phyloP scores from a whole-genome alignment of 2,329 filamentous ascomycete species.

The Trichothecium roseum region DNA sequence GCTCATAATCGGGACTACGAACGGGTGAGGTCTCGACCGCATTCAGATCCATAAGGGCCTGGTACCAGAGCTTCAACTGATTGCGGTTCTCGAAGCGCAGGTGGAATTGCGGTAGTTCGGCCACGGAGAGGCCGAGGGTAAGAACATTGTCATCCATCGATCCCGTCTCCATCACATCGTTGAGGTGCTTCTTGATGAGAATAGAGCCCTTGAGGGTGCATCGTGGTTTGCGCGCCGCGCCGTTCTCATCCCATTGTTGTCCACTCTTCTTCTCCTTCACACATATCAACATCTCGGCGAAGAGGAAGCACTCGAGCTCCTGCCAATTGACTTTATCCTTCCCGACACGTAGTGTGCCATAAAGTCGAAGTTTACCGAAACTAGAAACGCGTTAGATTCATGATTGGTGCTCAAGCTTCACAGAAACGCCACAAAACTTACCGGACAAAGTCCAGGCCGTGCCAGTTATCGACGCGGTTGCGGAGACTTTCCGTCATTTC shows the following conservation, averaged over 20 bases:
- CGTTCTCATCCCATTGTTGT: slow-evolving; percentile 57
- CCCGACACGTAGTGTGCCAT: slow-evolving; percentile 83
- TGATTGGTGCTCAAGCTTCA: background rate
- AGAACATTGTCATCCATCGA: slow-evolving; percentile 69
- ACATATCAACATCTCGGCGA: slow-evolving; percentile 98
- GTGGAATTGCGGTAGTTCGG: slow-evolving; percentile 88
- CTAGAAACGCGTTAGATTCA: slow-evolving; percentile 27
- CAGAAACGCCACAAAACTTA: slow-evolving; percentile 22
- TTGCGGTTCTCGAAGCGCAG: slow-evolving; percentile 76
- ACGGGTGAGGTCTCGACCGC: slow-evolving; percentile 53
- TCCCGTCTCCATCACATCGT: slow-evolving; percentile 68
- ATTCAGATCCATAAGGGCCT: slow-evolving; percentile 76
- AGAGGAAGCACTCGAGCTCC: slow-evolving; percentile 92
- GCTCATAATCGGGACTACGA: slow-evolving; percentile 68
- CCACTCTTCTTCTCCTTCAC: slow-evolving; percentile 87
- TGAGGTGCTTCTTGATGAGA: slow-evolving; percentile 94
- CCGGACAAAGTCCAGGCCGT: slow-evolving; percentile 84
- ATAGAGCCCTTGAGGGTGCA: slow-evolving; percentile 96
- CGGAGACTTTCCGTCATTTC: slow-evolving; percentile 80
- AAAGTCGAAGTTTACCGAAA: slow-evolving; percentile 84
- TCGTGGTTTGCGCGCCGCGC: slow-evolving; percentile 51
- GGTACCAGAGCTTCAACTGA: slow-evolving; percentile 84
- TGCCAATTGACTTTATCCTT: slow-evolving; percentile 97
- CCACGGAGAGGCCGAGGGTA: slow-evolving; percentile 82
- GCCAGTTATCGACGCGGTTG: slow-evolving; percentile 93